phyloP scores from a whole-genome alignment of 352 stramenopile genomes.

The Peronospora destructor region DNA sequence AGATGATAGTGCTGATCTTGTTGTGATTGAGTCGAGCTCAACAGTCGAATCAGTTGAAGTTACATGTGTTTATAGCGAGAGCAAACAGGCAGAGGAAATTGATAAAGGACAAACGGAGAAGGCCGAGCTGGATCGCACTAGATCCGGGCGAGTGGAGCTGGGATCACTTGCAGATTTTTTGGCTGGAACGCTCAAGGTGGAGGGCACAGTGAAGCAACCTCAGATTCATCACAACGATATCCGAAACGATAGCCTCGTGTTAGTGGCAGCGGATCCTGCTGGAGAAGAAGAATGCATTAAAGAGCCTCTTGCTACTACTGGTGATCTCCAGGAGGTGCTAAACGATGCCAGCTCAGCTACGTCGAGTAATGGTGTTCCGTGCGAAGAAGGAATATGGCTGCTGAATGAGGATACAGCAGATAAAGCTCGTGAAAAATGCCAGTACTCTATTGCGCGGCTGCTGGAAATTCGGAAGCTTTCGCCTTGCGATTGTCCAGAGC shows the following conservation, averaged over 20 bases:
- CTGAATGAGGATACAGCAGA: constrained; percentile 6
- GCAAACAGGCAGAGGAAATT: not conserved
- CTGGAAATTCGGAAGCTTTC: constrained; percentile 22
- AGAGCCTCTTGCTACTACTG: not conserved
- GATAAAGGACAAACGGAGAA: not conserved
- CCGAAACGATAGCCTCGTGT: not conserved
- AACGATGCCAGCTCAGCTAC: not conserved
- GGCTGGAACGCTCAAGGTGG: constrained; percentile 7
- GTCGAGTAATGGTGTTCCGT: constrained; percentile 2
- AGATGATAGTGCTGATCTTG: not conserved
- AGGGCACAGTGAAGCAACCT: constrained; percentile 1
- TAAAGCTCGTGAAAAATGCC: constrained; percentile 4
- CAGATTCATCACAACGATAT: constrained; percentile 1
- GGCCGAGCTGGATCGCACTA: constrained; percentile 7
- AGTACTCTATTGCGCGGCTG: constrained; percentile 24
- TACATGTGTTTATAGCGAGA: constrained; percentile 1
- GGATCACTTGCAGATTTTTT: constrained; percentile 29
- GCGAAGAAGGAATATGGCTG: constrained; percentile 3
- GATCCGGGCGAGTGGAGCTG: constrained; percentile 26
- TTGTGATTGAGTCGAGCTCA: constrained; percentile 1
- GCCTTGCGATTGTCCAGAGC: constrained; percentile 14
- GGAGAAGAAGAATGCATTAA: constrained; percentile 2
- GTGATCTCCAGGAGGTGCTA: not conserved
- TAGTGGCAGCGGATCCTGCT: not conserved
- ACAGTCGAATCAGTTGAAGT: not conserved